These are phyloP conservation scores for Candida oleophila DNA, from an alignment of 805 yeast species.

Conservation along the genomic window DNA sequence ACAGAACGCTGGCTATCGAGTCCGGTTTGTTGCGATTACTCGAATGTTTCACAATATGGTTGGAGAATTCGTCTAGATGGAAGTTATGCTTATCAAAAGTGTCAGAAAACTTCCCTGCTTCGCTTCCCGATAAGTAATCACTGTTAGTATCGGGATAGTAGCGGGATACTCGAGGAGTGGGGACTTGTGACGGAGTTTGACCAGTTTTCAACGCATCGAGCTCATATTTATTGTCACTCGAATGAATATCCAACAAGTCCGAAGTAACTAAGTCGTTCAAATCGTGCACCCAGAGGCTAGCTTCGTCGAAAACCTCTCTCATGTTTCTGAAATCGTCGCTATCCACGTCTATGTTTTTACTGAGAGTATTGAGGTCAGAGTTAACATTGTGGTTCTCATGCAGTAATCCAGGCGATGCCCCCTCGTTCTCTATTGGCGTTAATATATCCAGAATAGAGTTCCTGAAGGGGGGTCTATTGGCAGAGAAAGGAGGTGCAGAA, in stretches of 20 bases:
- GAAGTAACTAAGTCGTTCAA: conserved; percentile 23
- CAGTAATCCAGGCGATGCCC: not conserved
- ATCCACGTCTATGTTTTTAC: not conserved
- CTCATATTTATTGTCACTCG: not conserved
- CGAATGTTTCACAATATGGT: conserved; percentile 3
- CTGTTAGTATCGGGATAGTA: not conserved
- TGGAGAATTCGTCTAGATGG: conserved; percentile 19
- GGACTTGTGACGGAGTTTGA: not conserved
- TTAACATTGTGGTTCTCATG: not conserved
- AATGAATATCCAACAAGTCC: conserved; percentile 5
- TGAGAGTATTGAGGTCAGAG: not conserved
- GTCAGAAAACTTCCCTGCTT: conserved; percentile 10
- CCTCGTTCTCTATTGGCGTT: conserved; percentile 5
- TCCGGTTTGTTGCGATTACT: not conserved
- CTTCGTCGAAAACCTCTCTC: conserved; percentile 31
- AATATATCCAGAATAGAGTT: conserved; percentile 13
- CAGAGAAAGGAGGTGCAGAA: not conserved
- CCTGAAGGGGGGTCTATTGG: conserved; percentile 7
- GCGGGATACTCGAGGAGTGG: not conserved
- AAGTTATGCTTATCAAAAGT: conserved; percentile 18
- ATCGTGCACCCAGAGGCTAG: conserved; percentile 32
- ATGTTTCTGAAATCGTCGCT: conserved; percentile 10
- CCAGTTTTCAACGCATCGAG: not conserved
- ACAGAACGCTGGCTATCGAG: not conserved
- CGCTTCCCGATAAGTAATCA: conserved; percentile 4